Conservation (phyloP, 169 alveolate species). For the Cryptosporidium meleagridis region DNA sequence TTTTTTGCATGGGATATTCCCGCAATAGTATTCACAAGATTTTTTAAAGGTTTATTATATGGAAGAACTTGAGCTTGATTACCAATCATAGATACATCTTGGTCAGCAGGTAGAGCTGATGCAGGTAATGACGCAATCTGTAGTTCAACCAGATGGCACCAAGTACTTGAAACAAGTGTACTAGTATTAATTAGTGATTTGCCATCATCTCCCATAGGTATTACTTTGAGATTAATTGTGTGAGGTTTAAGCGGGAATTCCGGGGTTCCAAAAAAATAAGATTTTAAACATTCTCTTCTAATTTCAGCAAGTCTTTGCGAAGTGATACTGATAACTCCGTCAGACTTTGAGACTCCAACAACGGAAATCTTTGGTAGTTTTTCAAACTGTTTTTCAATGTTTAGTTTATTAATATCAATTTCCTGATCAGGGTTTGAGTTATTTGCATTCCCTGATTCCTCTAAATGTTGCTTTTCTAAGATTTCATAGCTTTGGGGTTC, state of each 20-base stretch:
- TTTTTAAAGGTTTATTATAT: conserved; percentile 57
- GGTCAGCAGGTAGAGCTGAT: conserved; percentile 74
- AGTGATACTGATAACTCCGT: conserved; percentile 70
- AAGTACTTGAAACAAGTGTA: conserved; percentile 48
- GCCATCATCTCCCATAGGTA: conserved; percentile 66
- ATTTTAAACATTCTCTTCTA: conserved; percentile 55
- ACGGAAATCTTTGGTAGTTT: conserved; percentile 50
- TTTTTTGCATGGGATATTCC: conserved; percentile 65
- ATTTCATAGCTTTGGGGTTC: conserved; percentile 62
- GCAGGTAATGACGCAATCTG: conserved; percentile 69
- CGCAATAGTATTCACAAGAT: conserved; percentile 41
- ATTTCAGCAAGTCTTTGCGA: conserved; percentile 69
- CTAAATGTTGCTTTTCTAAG: conserved; percentile 16
- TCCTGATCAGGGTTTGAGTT: background rate
- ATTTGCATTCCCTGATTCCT: background rate
- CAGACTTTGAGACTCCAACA: conserved; percentile 71
- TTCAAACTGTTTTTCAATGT: background rate
- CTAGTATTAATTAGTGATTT: conserved; percentile 24
- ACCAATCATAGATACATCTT: conserved; percentile 70
- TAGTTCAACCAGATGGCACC: conserved; percentile 74
- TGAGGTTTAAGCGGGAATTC: conserved; percentile 72
- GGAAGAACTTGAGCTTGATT: conserved; percentile 63
- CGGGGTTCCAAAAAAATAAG: conserved; percentile 63
- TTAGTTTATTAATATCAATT: background rate
- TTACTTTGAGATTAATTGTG: conserved; percentile 50